phyloP scores from a whole-genome alignment of 2,329 filamentous ascomycete species.

The Cladobotryum mycophilum region DNA sequence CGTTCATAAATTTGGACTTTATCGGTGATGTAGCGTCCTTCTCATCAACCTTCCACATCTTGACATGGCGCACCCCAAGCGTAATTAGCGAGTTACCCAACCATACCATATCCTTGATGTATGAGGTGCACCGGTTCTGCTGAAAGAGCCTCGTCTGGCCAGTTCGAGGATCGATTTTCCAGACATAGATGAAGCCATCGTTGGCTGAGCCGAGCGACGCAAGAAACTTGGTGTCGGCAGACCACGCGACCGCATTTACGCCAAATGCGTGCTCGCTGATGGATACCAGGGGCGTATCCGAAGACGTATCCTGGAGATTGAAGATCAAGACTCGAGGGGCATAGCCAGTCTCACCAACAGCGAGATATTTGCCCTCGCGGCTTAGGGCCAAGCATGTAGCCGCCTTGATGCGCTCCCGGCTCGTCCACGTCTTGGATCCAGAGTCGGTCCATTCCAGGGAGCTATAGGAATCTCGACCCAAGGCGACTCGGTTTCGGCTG shows the following conservation, averaged over 20 bases:
- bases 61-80: constrained; percentile 84
- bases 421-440: constrained; percentile 71
- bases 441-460: constrained; percentile 55
- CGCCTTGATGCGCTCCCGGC: constrained; percentile 87
- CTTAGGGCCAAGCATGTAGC: constrained; percentile 87
- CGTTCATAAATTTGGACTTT: constrained; percentile 51
- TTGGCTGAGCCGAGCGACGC: constrained; percentile 85
- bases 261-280: constrained; percentile 88
- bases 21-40: constrained; percentile 51
- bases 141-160: constrained; percentile 74
- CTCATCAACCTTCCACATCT: constrained; percentile 85
- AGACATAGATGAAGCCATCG: constrained; percentile 90
- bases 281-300: constrained; percentile 75
- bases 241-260: constrained; percentile 84
- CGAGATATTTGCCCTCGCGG: constrained; percentile 77
- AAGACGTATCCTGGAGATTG: constrained; percentile 70
- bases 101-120: constrained; percentile 83
- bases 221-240: constrained; percentile 75
- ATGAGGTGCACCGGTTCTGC: constrained; percentile 86
- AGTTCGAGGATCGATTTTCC: constrained; percentile 76
- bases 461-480: constrained; percentile 43
- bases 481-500: constrained; percentile 51
- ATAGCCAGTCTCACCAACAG: constrained; percentile 93
- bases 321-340: constrained; percentile 88
- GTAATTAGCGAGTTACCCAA: constrained; percentile 79